Base-by-base conservation (phyloP, 2,329 filamentous ascomycete genomes). In the Colletotrichum echinochloae region DNA sequence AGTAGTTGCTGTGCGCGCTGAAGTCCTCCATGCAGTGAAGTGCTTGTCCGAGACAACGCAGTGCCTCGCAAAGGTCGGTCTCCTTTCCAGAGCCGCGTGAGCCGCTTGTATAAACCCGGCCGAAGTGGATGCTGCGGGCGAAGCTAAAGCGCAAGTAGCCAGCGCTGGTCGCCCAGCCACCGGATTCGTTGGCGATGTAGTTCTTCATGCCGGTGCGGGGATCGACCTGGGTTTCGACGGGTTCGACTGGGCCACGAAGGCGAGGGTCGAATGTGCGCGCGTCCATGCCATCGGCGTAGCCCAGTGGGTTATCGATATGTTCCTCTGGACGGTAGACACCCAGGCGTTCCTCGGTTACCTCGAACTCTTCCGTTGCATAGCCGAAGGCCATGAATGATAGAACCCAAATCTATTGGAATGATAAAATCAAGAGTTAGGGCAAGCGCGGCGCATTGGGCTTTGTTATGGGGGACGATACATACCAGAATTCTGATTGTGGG, bases 181-280 rank as follows among this genome's bases (percentile, higher is more conserved):
- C 94, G 18, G 83, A 85, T 79, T 98, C 95, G 77, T 98, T 98
- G 71, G 95, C 91, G 74, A 99, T 98, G 80, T 99, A 99, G 79
- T 98, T 98, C 82, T 98, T 99, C 95, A 99, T 97, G n/a, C 95
- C 95, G 1, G 93, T 96, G 7, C 87, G 83, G 41, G 83, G 83
- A 76, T 96, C 93, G 66, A 96, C 88, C 70, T 93, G 90, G 26
- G 93, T 88, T 77, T 96, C 93, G 49, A 88, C 81, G 5, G 88
- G 87, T 70, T 89, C 84, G 11, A 98, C 90, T 0, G 95, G 95
- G 1, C 91, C 92, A 60, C 96, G 91, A 9, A 98, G 89, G 33
- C 96, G 91, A 46, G 87, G 83, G 78, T 98, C 96, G 77, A 89
- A 94, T 76, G 92, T 89, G 71, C 94, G 89, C 6, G 96, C 96